These are phyloP conservation scores for Gloeostereum incarnatum DNA, from an alignment of 768 basidiomycete species.

Conservation along the genomic window DNA sequence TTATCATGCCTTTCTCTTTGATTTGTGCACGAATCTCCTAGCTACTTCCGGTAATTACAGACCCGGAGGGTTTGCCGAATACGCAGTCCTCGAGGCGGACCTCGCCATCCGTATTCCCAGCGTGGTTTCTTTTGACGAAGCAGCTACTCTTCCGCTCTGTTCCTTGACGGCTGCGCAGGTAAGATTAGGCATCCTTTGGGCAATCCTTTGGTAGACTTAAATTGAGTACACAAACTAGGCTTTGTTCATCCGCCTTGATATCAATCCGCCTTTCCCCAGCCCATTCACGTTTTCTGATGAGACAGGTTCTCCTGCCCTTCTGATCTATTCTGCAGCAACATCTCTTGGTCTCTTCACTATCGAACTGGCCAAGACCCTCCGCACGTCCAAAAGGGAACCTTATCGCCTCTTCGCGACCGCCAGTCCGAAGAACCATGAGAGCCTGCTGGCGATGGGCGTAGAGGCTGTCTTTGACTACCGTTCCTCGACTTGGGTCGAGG, in stretches of 20 bases:
- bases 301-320: slow-evolving; percentile 15
- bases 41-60: slow-evolving; percentile 21
- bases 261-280: slow-evolving; percentile 19
- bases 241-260: slow-evolving; percentile 20
- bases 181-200: neutral
- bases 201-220: neutral
- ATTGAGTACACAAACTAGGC: slow-evolving; percentile 12
- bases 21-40: too few relatives aligned
- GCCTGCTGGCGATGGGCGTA: slow-evolving; percentile 18
- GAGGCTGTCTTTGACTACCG: slow-evolving; percentile 22
- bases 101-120: slow-evolving; percentile 18
- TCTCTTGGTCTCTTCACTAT: slow-evolving; percentile 23
- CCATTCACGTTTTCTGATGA: slow-evolving; percentile 11
- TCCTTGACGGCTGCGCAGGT: slow-evolving; percentile 24
- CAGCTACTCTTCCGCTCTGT: slow-evolving; percentile 21
- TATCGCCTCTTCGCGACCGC: slow-evolving; percentile 22
- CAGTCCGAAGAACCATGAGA: slow-evolving; percentile 17
- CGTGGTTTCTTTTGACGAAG: slow-evolving; percentile 20
- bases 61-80: slow-evolving; percentile 26
- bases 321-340: slow-evolving; percentile 23
- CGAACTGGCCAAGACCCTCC: slow-evolving; percentile 15
- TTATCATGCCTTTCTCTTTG: neutral
- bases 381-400: slow-evolving; percentile 13
- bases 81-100: slow-evolving; percentile 21
- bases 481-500: slow-evolving; percentile 19